Percentiles rank a stretch among this genome's conserved stretches.
Evolutionary conservation across 352 stramenopile genomes (phyloP).

Genomic region (Phytophthora aleatoria): DNA sequence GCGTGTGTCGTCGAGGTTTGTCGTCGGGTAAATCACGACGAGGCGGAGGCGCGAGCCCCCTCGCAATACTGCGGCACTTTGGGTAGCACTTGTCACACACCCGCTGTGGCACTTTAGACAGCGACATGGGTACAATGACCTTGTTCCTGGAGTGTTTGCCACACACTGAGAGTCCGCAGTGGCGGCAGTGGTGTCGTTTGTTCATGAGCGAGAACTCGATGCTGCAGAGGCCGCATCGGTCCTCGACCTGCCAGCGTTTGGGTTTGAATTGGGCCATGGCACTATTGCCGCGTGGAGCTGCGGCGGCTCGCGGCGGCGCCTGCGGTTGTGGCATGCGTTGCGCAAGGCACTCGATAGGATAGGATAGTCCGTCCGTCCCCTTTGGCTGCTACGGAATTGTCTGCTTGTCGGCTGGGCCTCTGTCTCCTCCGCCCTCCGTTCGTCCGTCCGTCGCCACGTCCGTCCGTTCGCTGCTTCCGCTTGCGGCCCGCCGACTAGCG

Average conservation of each 20-base stretch:
- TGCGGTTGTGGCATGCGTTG: slow-evolving; percentile 28
- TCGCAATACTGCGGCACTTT: slow-evolving; percentile 35
- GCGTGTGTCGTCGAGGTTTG: slow-evolving; percentile 25
- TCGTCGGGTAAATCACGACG: slow-evolving; percentile 21
- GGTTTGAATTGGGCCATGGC: slow-evolving; percentile 59
- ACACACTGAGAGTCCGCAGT: slow-evolving; percentile 79
- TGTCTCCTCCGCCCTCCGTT: background rate
- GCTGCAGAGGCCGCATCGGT: slow-evolving; percentile 66
- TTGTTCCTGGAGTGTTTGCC: slow-evolving; percentile 72
- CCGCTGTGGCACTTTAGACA: slow-evolving; percentile 68
- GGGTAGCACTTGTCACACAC: slow-evolving; percentile 79
- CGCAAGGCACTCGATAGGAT: slow-evolving; percentile 1
- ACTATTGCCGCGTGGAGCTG: slow-evolving; percentile 41
- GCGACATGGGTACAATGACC: slow-evolving; percentile 66
- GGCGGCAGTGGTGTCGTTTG: slow-evolving; percentile 77
- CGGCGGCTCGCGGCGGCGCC: slow-evolving; percentile 11
- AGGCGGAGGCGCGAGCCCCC: slow-evolving; percentile 17
- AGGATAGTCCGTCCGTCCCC: slow-evolving; percentile 7
- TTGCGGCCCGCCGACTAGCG: slow-evolving; percentile 30
- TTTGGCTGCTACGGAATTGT: slow-evolving; percentile 18
- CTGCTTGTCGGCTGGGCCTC: slow-evolving; percentile 11
- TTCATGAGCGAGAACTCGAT: slow-evolving; percentile 63
- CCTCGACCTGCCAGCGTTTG: slow-evolving; percentile 63
- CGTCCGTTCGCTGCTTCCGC: slow-evolving; percentile 3
- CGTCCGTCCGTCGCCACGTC: slow-evolving; percentile 12